phyloP scores from a whole-genome alignment of 257 asterid genomes.

The Primulina huaijiensis region DNA sequence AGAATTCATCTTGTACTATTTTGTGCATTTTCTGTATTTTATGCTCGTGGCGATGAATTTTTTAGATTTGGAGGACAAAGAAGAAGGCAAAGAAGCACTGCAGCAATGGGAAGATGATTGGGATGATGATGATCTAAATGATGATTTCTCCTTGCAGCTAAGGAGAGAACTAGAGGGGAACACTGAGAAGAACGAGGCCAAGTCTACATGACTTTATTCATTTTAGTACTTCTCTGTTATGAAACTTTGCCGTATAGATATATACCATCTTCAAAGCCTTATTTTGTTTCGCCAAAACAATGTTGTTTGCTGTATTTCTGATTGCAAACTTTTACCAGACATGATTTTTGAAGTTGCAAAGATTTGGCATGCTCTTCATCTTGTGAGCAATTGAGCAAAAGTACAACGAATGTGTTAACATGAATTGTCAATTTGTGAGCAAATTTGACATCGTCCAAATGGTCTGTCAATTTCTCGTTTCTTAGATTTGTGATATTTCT shows the following conservation, averaged over 20 bases:
- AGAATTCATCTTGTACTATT: neutral
- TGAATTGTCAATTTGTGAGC: no score
- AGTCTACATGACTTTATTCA: conserved; percentile 2
- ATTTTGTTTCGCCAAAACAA: neutral
- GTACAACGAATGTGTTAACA: no score
- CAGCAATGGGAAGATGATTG: conserved; percentile 37
- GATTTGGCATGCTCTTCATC: neutral
- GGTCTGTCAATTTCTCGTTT: no score
- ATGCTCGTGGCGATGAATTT: neutral
- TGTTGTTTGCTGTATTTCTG: neutral
- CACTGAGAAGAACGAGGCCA: conserved; percentile 16
- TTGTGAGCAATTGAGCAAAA: neutral
- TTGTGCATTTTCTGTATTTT: neutral
- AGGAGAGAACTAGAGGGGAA: conserved; percentile 27
- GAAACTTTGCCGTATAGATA: neutral
- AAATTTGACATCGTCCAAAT: no score
- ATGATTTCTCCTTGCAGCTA: conserved; percentile 32
- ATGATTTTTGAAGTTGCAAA: neutral
- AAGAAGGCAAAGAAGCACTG: conserved; percentile 20
- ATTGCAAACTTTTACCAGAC: neutral
- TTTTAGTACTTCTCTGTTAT: neutral
- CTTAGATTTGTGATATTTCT: neutral
- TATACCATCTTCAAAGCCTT: neutral
- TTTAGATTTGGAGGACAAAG: conserved; percentile 3
- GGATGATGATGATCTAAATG: conserved; percentile 36